Base-by-base conservation (phyloP, 768 basidiomycete genomes). In the Serendipita sp. region DNA sequence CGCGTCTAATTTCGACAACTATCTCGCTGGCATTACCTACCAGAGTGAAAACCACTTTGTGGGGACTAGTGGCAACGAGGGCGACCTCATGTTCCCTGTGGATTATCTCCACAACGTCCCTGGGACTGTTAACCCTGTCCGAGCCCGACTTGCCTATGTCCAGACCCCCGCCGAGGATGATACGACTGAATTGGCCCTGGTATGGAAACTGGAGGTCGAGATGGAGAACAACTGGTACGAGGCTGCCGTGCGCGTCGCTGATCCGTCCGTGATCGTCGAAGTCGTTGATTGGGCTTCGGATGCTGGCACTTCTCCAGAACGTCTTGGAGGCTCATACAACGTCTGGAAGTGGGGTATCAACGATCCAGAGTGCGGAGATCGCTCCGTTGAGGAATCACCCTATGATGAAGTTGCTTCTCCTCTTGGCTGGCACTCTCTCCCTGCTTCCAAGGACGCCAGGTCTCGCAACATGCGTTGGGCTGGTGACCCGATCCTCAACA, bases 181-280 rank as follows among this genome's bases (percentile, higher is more conserved):
- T 24, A 74, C 75, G 37, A 79, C 37, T 63, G 78, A 80, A 34
- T 79, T 95, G 45, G 79, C 81, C 70, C 82, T 91, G 67, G 91
- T 91, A 3, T 97, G 89, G 89, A 87, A 85, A 84, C 88, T 93
- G 70, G 91, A 93, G 72, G 87, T 95, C 51, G 88, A 92, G 79
- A 91, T 95, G 88, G 72, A 85, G 71, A 86, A 96, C 75, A 97
- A 93, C 75, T 95, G 91, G 91, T 98, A 98, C 70, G 92, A 97
- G 74, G 83, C 92, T 2, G 81, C 89, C 24, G 86, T 99, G 46
- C 85, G 88, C 10, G 84, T 83, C 1, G 72, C 76, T 34, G 73
- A 79, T n/a, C 88, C 91, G 30, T 86, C 92, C 71, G 80, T 84
- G 67, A 85, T 93, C 68, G 76, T 97, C 70, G 85, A 87, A 32